These are phyloP conservation scores for Cucurbita maxima DNA, from an alignment of 306 rosid species.

Conservation along the genomic window DNA sequence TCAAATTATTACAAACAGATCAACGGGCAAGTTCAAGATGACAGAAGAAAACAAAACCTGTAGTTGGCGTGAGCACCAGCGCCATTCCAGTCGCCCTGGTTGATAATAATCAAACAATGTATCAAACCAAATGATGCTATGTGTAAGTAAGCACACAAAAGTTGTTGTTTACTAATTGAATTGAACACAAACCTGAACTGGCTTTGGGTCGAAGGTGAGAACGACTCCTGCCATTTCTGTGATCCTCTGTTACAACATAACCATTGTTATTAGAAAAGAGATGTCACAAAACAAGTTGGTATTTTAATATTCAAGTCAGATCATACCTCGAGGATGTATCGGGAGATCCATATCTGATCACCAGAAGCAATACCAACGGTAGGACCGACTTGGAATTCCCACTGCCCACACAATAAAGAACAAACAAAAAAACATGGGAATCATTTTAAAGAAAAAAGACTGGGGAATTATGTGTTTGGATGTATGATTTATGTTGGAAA, in stretches of 20 bases:
- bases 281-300: not conserved
- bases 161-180: not conserved
- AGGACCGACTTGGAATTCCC: constrained; percentile 57
- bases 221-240: constrained; percentile 37
- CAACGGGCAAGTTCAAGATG: not conserved
- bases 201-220: constrained; percentile 45
- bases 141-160: not conserved
- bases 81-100: constrained; percentile 51
- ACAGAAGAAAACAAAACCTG: constrained; percentile 12
- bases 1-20: not conserved
- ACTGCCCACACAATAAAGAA: constrained; percentile 6
- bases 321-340: constrained; percentile 49
- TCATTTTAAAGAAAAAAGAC: not conserved
- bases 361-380: constrained; percentile 31
- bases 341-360: constrained; percentile 39
- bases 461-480: not conserved
- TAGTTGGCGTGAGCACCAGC: constrained; percentile 49
- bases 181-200: constrained; percentile 21
- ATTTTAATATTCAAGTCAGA: not conserved
- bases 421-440: not conserved
- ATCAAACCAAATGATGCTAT: not conserved
- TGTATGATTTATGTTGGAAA: not conserved
- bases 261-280: not conserved
- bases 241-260: constrained; percentile 24
- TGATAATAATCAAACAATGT: not conserved